Conservation (phyloP, 352 stramenopile species). For the Globisporangium spiculum region DNA sequence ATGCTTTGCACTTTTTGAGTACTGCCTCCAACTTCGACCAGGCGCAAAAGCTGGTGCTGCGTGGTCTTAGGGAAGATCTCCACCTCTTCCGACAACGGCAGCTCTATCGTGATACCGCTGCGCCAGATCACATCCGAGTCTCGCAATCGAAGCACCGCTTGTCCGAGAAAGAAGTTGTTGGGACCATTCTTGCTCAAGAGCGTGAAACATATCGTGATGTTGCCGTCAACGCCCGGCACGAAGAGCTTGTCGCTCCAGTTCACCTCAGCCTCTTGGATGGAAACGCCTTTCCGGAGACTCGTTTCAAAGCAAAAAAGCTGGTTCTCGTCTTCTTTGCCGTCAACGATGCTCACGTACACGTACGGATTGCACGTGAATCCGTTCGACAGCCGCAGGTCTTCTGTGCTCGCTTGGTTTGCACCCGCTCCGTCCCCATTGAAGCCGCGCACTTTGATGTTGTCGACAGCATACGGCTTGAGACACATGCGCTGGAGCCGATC, state of each 20-base stretch:
- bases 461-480: constrained; percentile 56
- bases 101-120: constrained; percentile 32
- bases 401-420: constrained; percentile 1
- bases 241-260: constrained; percentile 61
- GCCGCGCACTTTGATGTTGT: constrained; percentile 30
- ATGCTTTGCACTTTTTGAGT: background rate
- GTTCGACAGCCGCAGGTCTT: constrained; percentile 62
- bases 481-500: constrained; percentile 45
- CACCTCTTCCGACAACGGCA: constrained; percentile 40
- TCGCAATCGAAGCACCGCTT: constrained; percentile 46
- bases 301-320: constrained; percentile 77
- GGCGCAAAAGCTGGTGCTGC: constrained; percentile 44
- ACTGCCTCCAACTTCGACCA: constrained; percentile 27
- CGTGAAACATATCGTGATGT: constrained; percentile 67
- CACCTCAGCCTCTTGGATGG: constrained; percentile 30
- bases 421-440: constrained; percentile 8
- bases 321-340: constrained; percentile 57
- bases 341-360: constrained; percentile 65
- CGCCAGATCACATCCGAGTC: constrained; percentile 50
- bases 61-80: constrained; percentile 61
- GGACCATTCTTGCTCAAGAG: constrained; percentile 73
- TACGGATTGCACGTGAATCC: constrained; percentile 76
- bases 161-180: constrained; percentile 74
- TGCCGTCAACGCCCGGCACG: constrained; percentile 61
- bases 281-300: constrained; percentile 33